These are phyloP conservation scores for Aeschynomene evenia DNA, from an alignment of 306 rosid species.

Conservation along the genomic window DNA sequence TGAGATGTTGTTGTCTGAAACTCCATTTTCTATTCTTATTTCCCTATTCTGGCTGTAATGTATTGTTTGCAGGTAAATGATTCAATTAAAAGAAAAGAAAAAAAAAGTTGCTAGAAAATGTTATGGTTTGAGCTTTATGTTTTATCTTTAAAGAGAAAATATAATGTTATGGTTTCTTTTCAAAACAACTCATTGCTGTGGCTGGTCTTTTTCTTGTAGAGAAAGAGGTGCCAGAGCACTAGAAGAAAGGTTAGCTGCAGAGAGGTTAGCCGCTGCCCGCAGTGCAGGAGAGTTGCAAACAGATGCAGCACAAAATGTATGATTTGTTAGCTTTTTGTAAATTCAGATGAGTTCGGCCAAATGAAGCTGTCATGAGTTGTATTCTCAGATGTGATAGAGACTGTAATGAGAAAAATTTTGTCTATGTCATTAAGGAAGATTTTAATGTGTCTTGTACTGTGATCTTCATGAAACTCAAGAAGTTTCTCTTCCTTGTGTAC, in stretches of 20 bases:
- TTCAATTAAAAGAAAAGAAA: slow-evolving; percentile 17
- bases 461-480: slow-evolving; percentile 16
- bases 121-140: background rate
- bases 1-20: background rate
- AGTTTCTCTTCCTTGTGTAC: slow-evolving; percentile 23
- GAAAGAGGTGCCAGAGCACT: slow-evolving; percentile 96
- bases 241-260: slow-evolving; percentile 89
- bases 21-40: background rate
- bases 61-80: background rate
- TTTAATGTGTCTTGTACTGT: slow-evolving; percentile 36
- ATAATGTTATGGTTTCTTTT: no score
- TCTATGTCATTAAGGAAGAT: background rate
- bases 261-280: slow-evolving; percentile 58
- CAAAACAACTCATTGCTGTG: slow-evolving; percentile 22
- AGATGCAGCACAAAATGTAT: slow-evolving; percentile 60
- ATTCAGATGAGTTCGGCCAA: slow-evolving; percentile 22
- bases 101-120: slow-evolving; percentile 1
- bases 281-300: slow-evolving; percentile 49
- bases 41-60: background rate
- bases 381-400: slow-evolving; percentile 35
- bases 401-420: slow-evolving; percentile 20
- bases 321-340: slow-evolving; percentile 37
- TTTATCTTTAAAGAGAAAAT: background rate
- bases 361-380: slow-evolving; percentile 16
- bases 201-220: slow-evolving; percentile 44